Conservation (phyloP, 345 rosid species). For the Draba incana region DNA sequence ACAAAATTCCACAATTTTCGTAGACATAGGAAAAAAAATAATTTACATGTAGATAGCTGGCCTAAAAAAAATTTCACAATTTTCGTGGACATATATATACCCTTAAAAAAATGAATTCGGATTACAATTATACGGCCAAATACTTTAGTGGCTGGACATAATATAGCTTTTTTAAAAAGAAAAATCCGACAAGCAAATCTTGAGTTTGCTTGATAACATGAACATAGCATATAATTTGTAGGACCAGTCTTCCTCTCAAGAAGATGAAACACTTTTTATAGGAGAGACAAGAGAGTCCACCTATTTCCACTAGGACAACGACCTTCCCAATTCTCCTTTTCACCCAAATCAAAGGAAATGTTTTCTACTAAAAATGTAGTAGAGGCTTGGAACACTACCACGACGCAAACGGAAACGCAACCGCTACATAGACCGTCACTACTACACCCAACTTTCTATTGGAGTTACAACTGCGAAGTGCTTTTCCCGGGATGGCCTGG, state of each 20-base stretch:
- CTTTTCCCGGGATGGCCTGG: slow-evolving; percentile 88
- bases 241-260: slow-evolving; percentile 37
- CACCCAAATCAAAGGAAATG: slow-evolving; percentile 24
- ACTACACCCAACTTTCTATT: slow-evolving; percentile 56
- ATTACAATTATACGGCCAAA: neutral
- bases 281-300: slow-evolving; percentile 22
- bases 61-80: too few species aligned
- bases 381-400: slow-evolving; percentile 40
- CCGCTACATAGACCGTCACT: slow-evolving; percentile 39
- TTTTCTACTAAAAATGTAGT: slow-evolving; percentile 27
- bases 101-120: neutral
- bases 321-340: slow-evolving; percentile 24
- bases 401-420: slow-evolving; percentile 18
- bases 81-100: too few species aligned
- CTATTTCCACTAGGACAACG: slow-evolving; percentile 36
- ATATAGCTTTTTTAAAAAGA: slow-evolving; percentile 23
- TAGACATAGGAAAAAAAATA: too few species aligned
- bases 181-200: slow-evolving; percentile 44
- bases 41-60: too few species aligned
- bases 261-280: slow-evolving; percentile 33
- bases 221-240: slow-evolving; percentile 44
- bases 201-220: slow-evolving; percentile 40
- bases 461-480: slow-evolving; percentile 66
- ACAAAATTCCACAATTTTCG: too few species aligned
- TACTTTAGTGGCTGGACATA: slow-evolving; percentile 11